Conservation (phyloP, 257 asterid genomes). For the Echites panduratus region DNA sequence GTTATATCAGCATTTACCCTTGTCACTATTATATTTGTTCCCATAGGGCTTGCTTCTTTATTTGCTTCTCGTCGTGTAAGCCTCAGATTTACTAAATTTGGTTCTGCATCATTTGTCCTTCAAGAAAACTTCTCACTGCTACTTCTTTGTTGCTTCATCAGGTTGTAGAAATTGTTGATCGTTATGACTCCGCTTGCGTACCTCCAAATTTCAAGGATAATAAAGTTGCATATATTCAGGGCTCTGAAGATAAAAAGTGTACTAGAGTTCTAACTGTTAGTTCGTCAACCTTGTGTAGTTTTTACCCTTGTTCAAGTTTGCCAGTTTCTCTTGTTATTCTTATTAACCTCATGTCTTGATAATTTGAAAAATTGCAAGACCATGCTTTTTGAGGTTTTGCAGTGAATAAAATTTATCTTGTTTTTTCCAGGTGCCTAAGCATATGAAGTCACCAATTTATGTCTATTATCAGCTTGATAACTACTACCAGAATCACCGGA, state of each 20-base stretch:
- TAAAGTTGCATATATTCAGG: slow-evolving; percentile 35
- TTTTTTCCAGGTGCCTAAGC: slow-evolving; percentile 37
- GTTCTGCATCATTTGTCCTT: background rate
- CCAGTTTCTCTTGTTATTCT: background rate
- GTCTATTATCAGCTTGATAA: slow-evolving; percentile 65
- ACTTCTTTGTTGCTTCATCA: slow-evolving; percentile 9
- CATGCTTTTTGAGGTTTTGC: background rate
- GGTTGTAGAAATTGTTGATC: slow-evolving; percentile 62
- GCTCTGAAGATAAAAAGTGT: slow-evolving; percentile 34
- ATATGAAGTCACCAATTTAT: slow-evolving; percentile 45
- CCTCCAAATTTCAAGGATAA: slow-evolving; percentile 30
- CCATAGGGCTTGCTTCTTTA: slow-evolving; percentile 83
- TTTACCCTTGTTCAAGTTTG: background rate
- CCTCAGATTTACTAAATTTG: slow-evolving; percentile 1
- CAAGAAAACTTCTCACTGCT: background rate
- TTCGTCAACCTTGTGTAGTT: background rate
- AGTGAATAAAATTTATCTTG: background rate
- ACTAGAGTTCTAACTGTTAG: slow-evolving; percentile 34
- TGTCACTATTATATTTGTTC: slow-evolving; percentile 69
- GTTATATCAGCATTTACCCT: slow-evolving; percentile 81
- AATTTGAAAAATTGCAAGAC: background rate
- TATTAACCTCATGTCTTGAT: background rate
- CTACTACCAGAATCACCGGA: slow-evolving; percentile 60
- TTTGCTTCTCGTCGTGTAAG: slow-evolving; percentile 60
- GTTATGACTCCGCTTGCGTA: slow-evolving; percentile 45